Conservation (phyloP, 345 rosid species). For the Brassica nigra region DNA sequence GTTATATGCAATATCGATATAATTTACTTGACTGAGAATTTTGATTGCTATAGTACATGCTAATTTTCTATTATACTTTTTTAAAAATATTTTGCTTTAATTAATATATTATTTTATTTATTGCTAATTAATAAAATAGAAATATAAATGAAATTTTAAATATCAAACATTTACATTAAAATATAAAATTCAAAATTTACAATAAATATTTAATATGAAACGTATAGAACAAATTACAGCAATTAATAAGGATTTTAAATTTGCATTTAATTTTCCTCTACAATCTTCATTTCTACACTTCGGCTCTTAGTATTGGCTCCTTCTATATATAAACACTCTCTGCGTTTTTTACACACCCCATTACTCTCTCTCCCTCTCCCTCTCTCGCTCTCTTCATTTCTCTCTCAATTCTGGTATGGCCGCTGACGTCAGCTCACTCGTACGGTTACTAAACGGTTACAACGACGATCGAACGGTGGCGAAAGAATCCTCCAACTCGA, state of each 20-base stretch:
- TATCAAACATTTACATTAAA: background rate
- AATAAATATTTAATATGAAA: background rate
- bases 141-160: background rate
- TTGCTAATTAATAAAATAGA: background rate
- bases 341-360: background rate
- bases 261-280: background rate
- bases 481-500: constrained; percentile 21
- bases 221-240: background rate
- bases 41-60: background rate
- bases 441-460: constrained; percentile 49
- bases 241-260: constrained; percentile 2
- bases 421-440: constrained; percentile 62
- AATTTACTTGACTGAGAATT: background rate
- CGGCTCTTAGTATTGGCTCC: constrained; percentile 11
- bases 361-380: constrained; percentile 7
- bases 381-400: background rate
- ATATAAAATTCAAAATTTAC: background rate
- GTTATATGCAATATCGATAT: background rate
- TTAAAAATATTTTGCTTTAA: background rate
- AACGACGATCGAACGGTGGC: constrained; percentile 46
- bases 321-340: constrained; percentile 20
- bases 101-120: no score
- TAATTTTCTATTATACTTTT: no score
- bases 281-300: background rate
- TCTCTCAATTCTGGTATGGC: constrained; percentile 44